Evolutionary conservation across 2,329 filamentous ascomycete species (phyloP).

Genomic region (Xylaria sp.): DNA sequence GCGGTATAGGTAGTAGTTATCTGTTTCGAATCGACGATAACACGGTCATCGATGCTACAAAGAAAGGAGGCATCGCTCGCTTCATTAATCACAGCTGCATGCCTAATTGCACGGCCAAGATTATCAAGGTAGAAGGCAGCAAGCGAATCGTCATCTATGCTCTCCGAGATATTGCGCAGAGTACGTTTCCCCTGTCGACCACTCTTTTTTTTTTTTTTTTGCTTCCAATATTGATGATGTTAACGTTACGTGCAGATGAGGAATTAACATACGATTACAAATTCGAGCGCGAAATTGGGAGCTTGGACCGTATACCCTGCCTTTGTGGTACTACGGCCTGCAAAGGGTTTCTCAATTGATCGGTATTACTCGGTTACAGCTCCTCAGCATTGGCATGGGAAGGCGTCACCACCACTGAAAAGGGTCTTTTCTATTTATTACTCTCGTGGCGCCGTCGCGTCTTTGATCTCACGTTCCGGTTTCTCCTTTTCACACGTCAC

Average conservation of each 20-base stretch:
- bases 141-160: conserved; percentile 99
- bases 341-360: conserved; percentile 98
- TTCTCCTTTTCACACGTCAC: conserved; percentile 8
- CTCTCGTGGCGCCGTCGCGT: background rate
- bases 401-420: background rate
- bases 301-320: conserved; percentile 94
- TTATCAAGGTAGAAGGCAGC: conserved; percentile 97
- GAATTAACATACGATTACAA: conserved; percentile 99
- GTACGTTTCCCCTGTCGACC: conserved; percentile 66
- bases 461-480: conserved; percentile 4
- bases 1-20: conserved; percentile 96
- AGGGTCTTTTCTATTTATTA: background rate
- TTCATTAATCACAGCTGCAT: conserved; percentile 99
- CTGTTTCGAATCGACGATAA: conserved; percentile 98
- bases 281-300: conserved; percentile 96
- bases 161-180: conserved; percentile 90
- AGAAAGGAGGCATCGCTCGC: conserved; percentile 95
- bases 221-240: conserved; percentile 28
- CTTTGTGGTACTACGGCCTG: conserved; percentile 95
- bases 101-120: conserved; percentile 98
- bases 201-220: too few species aligned
- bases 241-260: conserved; percentile 73
- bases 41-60: conserved; percentile 96
- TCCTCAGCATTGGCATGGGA: background rate
- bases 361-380: conserved; percentile 8